These are phyloP conservation scores for Halophytophthora polymorphica DNA, from an alignment of 352 stramenopile species.

Conservation along the genomic window DNA sequence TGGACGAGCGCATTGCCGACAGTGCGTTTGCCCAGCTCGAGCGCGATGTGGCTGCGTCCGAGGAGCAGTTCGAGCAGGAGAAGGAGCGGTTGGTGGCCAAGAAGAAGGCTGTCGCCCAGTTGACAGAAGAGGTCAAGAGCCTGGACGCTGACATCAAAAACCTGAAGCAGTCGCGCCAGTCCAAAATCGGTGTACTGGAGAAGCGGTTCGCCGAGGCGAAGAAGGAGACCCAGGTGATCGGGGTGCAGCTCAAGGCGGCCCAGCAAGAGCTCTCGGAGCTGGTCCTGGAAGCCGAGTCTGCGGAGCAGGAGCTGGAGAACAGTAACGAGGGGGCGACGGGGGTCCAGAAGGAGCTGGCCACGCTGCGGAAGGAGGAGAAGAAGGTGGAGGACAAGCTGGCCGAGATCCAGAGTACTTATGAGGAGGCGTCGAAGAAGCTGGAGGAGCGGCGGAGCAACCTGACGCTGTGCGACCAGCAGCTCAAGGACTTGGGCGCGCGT, in stretches of 20 bases:
- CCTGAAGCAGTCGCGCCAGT: conserved; percentile 77
- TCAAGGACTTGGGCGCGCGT: conserved; percentile 86
- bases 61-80: conserved; percentile 74
- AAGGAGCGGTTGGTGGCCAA: conserved; percentile 58
- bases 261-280: conserved; percentile 76
- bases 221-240: conserved; percentile 67
- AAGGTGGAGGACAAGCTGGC: conserved; percentile 67
- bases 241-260: conserved; percentile 47
- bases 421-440: conserved; percentile 58
- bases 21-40: conserved; percentile 81
- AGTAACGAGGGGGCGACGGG: conserved; percentile 45
- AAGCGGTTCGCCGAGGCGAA: conserved; percentile 73
- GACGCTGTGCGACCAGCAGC: conserved; percentile 87
- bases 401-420: conserved; percentile 61
- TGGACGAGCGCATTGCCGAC: conserved; percentile 77
- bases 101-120: conserved; percentile 64
- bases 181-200: conserved; percentile 77
- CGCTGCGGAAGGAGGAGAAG: conserved; percentile 61
- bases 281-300: conserved; percentile 70
- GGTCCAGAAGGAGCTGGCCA: conserved; percentile 61
- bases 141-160: conserved; percentile 81
- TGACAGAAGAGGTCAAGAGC: conserved; percentile 72
- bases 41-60: conserved; percentile 54
- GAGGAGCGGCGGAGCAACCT: conserved; percentile 68
- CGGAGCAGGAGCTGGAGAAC: conserved; percentile 58